These are phyloP conservation scores for Ceratocystis harringtonii DNA, from an alignment of 2,329 filamentous ascomycete genomes.

Conservation along the genomic window DNA sequence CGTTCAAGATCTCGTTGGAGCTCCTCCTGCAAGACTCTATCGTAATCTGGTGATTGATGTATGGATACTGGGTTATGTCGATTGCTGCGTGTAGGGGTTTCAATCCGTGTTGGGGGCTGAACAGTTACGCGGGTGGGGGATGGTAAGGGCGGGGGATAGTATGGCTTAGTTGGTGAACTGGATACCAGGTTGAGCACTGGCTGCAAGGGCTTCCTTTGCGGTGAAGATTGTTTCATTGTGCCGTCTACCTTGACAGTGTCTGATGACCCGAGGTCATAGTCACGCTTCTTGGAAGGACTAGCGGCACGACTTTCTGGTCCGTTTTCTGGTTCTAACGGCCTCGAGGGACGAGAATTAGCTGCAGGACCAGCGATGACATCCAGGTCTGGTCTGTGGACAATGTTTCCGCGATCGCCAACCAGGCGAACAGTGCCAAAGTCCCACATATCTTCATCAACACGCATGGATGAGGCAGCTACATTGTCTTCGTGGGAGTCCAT, in stretches of 20 bases:
- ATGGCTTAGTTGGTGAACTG: constrained; percentile 8
- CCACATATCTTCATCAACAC: constrained; percentile 74
- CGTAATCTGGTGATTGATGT: constrained; percentile 42
- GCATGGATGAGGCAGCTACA: constrained; percentile 35
- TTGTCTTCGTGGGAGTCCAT: constrained; percentile 41
- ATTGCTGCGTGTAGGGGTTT: constrained; percentile 13
- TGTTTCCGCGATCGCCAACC: constrained; percentile 48
- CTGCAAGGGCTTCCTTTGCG: constrained; percentile 41
- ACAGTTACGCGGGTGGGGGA: constrained; percentile 48
- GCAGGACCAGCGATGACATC: constrained; percentile 66
- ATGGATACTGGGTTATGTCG: not conserved
- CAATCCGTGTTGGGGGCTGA: constrained; percentile 26
- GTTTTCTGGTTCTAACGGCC: constrained; percentile 31
- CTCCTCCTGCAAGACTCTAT: constrained; percentile 45
- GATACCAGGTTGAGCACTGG: constrained; percentile 16
- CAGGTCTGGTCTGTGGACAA: constrained; percentile 41
- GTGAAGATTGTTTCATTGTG: constrained; percentile 43
- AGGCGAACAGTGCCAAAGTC: constrained; percentile 93
- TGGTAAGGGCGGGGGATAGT: constrained; percentile 19
- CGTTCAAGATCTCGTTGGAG: constrained; percentile 47
- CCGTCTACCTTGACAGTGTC: constrained; percentile 42
- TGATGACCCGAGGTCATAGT: constrained; percentile 28
- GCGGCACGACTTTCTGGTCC: constrained; percentile 30
- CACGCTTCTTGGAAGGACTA: constrained; percentile 38
- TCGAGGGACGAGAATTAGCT: constrained; percentile 55